These are phyloP conservation scores for Metarhizium brunneum DNA, from an alignment of 2,329 filamentous ascomycete genomes.

Conservation along the genomic window DNA sequence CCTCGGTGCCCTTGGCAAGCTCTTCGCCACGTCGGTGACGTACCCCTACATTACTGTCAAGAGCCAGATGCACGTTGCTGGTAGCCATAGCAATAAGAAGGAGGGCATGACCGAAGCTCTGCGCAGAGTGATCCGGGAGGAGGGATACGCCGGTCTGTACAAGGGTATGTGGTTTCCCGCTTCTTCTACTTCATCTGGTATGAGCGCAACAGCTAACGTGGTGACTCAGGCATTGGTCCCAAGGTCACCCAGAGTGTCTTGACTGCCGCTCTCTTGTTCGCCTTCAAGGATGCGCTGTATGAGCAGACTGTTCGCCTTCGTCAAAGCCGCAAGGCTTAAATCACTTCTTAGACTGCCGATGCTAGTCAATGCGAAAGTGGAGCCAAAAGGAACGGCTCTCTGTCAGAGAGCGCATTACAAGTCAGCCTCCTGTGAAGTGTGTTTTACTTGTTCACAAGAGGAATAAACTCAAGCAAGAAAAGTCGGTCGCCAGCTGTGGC, in stretches of 20 bases:
- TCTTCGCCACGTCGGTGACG: conserved; percentile 86
- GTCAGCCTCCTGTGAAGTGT: neutral
- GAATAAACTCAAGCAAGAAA: too few species aligned
- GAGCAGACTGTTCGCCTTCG: conserved; percentile 66
- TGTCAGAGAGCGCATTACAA: neutral
- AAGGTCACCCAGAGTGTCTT: conserved; percentile 97
- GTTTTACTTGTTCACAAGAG: too few species aligned
- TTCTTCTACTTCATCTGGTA: neutral
- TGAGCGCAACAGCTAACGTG: conserved; percentile 5
- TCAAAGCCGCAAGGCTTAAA: conserved; percentile 21
- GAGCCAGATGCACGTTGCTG: conserved; percentile 91
- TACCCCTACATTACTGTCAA: conserved; percentile 99
- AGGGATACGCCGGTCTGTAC: conserved; percentile 88
- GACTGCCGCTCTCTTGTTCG: conserved; percentile 92
- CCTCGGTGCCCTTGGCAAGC: conserved; percentile 85
- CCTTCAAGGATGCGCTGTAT: conserved; percentile 95
- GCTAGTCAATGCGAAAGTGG: neutral
- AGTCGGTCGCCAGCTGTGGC: too few species aligned
- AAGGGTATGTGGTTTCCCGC: conserved; percentile 53
- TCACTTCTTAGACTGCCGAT: neutral
- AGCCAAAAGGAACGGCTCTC: neutral
- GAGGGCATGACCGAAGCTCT: conserved; percentile 75
- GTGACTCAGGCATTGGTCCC: conserved; percentile 67
- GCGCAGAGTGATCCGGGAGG: conserved; percentile 70
- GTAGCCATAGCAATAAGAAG: conserved; percentile 56